These are phyloP conservation scores for Tuber magnatum DNA, from an alignment of 495 filamentous ascomycete genomes.

Conservation along the genomic window DNA sequence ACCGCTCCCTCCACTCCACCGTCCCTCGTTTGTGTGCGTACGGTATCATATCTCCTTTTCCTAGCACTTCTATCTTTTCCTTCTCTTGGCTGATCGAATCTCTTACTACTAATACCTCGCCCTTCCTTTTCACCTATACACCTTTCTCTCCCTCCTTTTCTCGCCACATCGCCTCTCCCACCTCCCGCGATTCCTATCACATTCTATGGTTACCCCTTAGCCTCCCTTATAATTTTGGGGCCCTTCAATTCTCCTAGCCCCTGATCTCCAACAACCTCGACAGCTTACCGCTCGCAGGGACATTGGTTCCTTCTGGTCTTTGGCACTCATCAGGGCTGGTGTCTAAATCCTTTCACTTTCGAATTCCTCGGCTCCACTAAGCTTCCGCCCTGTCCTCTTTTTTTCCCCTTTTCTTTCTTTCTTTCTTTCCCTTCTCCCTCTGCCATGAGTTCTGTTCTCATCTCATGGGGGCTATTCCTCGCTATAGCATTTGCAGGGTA, in stretches of 20 bases:
- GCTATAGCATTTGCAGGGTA: constrained; percentile 35
- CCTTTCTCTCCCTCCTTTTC: constrained; percentile 10
- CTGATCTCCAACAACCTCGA: background rate
- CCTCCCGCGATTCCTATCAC: background rate
- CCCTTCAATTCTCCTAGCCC: background rate
- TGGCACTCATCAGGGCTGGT: background rate
- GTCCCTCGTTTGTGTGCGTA: constrained; percentile 20
- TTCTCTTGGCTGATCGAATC: background rate
- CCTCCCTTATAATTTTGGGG: background rate
- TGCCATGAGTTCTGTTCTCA: constrained; percentile 28
- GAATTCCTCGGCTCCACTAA: background rate
- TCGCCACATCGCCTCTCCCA: constrained; percentile 6
- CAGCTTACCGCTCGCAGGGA: background rate
- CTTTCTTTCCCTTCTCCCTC: no score
- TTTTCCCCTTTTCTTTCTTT: background rate
- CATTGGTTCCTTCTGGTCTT: background rate
- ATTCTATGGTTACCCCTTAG: background rate
- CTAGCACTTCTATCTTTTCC: background rate
- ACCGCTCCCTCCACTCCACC: constrained; percentile 6
- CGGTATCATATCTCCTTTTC: constrained; percentile 5
- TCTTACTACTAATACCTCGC: background rate
- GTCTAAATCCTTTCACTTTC: background rate
- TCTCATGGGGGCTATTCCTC: constrained; percentile 36
- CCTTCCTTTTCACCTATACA: constrained; percentile 3
- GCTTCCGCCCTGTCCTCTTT: background rate